These are phyloP conservation scores for Starmerella khaoyaiensis DNA, from an alignment of 805 yeast genomes.

Conservation along the genomic window DNA sequence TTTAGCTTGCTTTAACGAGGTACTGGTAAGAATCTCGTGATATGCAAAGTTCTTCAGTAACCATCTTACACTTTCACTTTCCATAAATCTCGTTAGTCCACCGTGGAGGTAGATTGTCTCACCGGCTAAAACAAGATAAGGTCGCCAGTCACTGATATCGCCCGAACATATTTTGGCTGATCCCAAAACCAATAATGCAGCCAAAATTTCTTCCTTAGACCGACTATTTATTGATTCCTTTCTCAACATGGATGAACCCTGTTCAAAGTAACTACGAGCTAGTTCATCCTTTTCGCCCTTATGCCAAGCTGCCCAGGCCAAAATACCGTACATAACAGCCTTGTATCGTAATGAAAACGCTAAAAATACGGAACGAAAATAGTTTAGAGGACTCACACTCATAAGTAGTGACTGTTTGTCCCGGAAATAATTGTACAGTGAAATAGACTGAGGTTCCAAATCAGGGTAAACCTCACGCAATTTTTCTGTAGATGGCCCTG, in stretches of 20 bases:
- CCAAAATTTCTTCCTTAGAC: slow-evolving; percentile 35
- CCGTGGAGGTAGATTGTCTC: slow-evolving; percentile 48
- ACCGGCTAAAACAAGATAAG: slow-evolving; percentile 53
- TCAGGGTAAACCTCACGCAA: slow-evolving; percentile 14
- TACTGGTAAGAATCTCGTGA: slow-evolving; percentile 60
- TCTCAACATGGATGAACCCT: slow-evolving; percentile 20
- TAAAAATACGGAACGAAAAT: slow-evolving; percentile 39
- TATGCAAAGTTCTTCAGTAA: slow-evolving; percentile 65
- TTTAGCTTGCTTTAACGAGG: slow-evolving; percentile 42
- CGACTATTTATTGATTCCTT: slow-evolving; percentile 12
- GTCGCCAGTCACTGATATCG: slow-evolving; percentile 64
- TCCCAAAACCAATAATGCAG: slow-evolving; percentile 52
- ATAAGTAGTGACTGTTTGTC: slow-evolving; percentile 37
- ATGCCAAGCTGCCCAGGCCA: slow-evolving; percentile 44
- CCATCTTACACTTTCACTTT: slow-evolving; percentile 52
- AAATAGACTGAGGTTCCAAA: slow-evolving; percentile 34
- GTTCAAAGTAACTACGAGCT: slow-evolving; percentile 21
- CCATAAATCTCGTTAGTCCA: slow-evolving; percentile 41
- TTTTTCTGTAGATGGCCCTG: slow-evolving; percentile 3
- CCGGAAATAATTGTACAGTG: slow-evolving; percentile 40
- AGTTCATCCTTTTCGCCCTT: slow-evolving; percentile 25
- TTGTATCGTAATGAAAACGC: slow-evolving; percentile 40
- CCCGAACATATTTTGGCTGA: slow-evolving; percentile 80
- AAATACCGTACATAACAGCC: slow-evolving; percentile 38
- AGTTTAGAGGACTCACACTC: slow-evolving; percentile 40